phyloP scores from a whole-genome alignment of 2,329 filamentous ascomycete genomes.

The Microcyclospora tardicrescens region DNA sequence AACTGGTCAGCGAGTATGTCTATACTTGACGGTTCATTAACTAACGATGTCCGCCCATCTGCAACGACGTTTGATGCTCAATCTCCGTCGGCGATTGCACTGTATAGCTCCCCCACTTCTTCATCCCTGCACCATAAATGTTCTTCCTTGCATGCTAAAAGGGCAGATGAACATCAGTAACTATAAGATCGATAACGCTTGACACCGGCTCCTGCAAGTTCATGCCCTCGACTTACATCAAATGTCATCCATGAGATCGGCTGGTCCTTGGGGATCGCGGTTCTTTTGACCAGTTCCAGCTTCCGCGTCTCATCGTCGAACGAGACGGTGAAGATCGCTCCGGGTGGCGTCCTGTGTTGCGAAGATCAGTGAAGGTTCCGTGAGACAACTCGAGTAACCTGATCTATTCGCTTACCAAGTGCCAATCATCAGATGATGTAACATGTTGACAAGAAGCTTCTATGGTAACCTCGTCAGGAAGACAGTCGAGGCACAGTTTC shows the following conservation, averaged over 20 bases:
- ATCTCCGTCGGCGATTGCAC: conserved; percentile 67
- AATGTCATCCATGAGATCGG: conserved; percentile 93
- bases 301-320: conserved; percentile 74
- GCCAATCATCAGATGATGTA: conserved; percentile 83
- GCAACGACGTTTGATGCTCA: conserved; percentile 58
- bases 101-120: conserved; percentile 77
- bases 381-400: too few relatives aligned
- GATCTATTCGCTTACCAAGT: conserved; percentile 62
- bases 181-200: neutral
- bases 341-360: conserved; percentile 51
- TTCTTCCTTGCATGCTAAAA: conserved; percentile 63
- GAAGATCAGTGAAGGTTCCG: neutral
- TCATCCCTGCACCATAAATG: conserved; percentile 84
- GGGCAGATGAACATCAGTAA: conserved; percentile 1
- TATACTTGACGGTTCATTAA: conserved; percentile 26
- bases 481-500: too few relatives aligned
- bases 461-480: too few relatives aligned
- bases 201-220: neutral
- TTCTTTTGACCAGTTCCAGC: conserved; percentile 64
- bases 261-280: conserved; percentile 67
- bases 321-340: conserved; percentile 76
- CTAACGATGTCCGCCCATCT: conserved; percentile 57
- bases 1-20: neutral
- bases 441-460: conserved; percentile 42
- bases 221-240: conserved; percentile 44